These are phyloP conservation scores for Diutina scorzettiae DNA, from an alignment of 1,139 yeast species.

Conservation along the genomic window DNA sequence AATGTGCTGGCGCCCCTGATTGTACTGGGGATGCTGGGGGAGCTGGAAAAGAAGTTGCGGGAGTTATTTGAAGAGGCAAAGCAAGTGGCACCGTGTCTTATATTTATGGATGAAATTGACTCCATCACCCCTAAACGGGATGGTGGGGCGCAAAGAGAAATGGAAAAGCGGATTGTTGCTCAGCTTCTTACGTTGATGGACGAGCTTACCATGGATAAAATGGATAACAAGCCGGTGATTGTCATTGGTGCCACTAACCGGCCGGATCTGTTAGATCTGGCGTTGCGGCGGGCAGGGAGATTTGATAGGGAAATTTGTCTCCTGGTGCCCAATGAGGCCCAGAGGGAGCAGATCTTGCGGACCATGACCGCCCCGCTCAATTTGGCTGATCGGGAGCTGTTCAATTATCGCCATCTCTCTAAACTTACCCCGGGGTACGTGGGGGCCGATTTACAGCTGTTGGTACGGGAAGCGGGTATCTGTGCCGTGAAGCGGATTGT, in stretches of 20 bases:
- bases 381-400: slow-evolving; percentile 42
- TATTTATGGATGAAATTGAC: slow-evolving; percentile 92
- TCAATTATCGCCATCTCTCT: slow-evolving; percentile 66
- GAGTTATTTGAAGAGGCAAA: slow-evolving; percentile 93
- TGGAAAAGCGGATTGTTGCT: slow-evolving; percentile 96
- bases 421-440: slow-evolving; percentile 96
- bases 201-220: slow-evolving; percentile 75
- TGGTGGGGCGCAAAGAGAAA: slow-evolving; percentile 90
- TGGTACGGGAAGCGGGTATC: slow-evolving; percentile 92
- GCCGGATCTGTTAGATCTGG: slow-evolving; percentile 37
- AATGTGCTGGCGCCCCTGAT: slow-evolving; percentile 91
- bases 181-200: slow-evolving; percentile 91
- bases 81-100: slow-evolving; percentile 76
- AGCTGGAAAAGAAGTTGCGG: slow-evolving; percentile 84
- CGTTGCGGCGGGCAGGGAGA: slow-evolving; percentile 37
- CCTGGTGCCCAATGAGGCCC: slow-evolving; percentile 83
- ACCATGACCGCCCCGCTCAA: slow-evolving; percentile 62
- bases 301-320: slow-evolving; percentile 44
- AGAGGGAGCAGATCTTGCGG: slow-evolving; percentile 63
- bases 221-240: slow-evolving; percentile 80
- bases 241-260: slow-evolving; percentile 40
- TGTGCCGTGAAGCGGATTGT: slow-evolving; percentile 90
- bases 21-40: slow-evolving; percentile 99
- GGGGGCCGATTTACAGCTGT: slow-evolving; percentile 92
- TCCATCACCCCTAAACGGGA: slow-evolving; percentile 98